A percentile compares a stretch with the other conserved stretches of the same genome.
phyloP scores from a whole-genome alignment of 1,284 basidiomycete species.

The Heliocybe sulcata region DNA sequence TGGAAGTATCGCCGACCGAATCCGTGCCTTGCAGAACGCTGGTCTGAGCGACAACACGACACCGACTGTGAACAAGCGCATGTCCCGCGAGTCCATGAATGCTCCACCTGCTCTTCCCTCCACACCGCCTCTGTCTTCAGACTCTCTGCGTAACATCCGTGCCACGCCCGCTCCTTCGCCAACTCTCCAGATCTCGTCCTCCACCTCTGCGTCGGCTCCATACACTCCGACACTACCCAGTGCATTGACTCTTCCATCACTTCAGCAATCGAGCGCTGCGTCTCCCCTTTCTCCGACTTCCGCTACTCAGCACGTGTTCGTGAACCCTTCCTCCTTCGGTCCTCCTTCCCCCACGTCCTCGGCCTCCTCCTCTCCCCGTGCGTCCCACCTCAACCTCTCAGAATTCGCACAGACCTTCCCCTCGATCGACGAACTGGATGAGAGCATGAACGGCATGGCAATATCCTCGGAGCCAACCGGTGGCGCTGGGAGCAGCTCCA shows the following conservation, averaged over 20 bases:
- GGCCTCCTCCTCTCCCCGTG: conserved; percentile 28
- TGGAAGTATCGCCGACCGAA: conserved; percentile 64
- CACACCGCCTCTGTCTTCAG: conserved; percentile 8
- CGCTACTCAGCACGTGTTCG: conserved; percentile 41
- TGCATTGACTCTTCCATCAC: conserved; percentile 15
- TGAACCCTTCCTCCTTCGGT: conserved; percentile 60
- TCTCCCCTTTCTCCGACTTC: conserved; percentile 22
- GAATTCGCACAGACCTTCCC: conserved; percentile 62
- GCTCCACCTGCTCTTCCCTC: conserved; percentile 26
- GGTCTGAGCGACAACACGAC: conserved; percentile 43
- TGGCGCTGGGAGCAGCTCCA: conserved; percentile 26
- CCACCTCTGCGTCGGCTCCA: conserved; percentile 17
- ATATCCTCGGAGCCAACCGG: conserved; percentile 39
- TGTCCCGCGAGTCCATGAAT: conserved; percentile 39
- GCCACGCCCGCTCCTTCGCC: conserved; percentile 20
- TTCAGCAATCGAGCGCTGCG: conserved; percentile 19
- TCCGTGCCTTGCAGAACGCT: conserved; percentile 60
- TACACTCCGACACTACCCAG: background rate
- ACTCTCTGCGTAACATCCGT: conserved; percentile 11
- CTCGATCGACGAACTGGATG: conserved; percentile 69
- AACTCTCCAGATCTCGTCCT: conserved; percentile 20
- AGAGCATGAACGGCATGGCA: conserved; percentile 32
- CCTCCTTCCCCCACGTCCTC: conserved; percentile 67
- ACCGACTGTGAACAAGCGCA: conserved; percentile 35
- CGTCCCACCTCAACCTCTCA: conserved; percentile 29